phyloP scores from a whole-genome alignment of 2,329 filamentous ascomycete species.

The Xylariaceae sp. region DNA sequence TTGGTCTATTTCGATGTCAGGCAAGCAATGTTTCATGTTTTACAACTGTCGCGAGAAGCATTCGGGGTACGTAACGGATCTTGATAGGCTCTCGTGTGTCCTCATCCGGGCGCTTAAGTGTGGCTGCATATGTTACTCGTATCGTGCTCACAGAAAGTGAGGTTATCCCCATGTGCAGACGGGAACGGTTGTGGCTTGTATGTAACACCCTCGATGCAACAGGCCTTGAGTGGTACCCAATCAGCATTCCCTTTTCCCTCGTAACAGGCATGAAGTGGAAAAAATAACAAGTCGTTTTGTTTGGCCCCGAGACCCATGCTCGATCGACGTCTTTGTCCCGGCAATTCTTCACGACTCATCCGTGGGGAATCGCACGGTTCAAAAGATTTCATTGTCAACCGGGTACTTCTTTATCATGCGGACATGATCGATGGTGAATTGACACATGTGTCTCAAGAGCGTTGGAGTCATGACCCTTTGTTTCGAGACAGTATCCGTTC shows the following conservation, averaged over 20 bases:
- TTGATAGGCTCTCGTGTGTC: not conserved
- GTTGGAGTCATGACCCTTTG: too few relatives aligned
- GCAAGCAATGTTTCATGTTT: too few relatives aligned
- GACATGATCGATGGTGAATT: too few relatives aligned
- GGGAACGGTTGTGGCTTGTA: not conserved
- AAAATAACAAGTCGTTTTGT: not conserved
- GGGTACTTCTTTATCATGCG: too few relatives aligned
- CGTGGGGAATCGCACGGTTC: too few relatives aligned
- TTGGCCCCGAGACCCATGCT: not conserved
- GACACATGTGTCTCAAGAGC: too few relatives aligned
- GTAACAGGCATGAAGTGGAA: constrained; percentile 22
- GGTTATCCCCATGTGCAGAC: not conserved
- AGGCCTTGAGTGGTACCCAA: constrained; percentile 15
- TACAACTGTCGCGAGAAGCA: too few relatives aligned
- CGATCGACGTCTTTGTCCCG: not conserved
- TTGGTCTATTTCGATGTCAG: too few relatives aligned
- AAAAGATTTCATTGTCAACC: too few relatives aligned
- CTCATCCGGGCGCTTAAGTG: not conserved
- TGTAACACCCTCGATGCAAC: constrained; percentile 11
- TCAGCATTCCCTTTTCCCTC: constrained; percentile 18
- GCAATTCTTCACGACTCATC: too few relatives aligned
- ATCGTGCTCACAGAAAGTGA: not conserved
- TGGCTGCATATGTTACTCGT: not conserved
- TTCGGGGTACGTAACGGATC: too few relatives aligned
- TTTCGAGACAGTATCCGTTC: too few relatives aligned